Percentiles rank a stretch among this genome's conserved stretches.
Evolutionary conservation across 2,329 filamentous ascomycete genomes (phyloP).

Genomic region (Parastagonospora avenae): DNA sequence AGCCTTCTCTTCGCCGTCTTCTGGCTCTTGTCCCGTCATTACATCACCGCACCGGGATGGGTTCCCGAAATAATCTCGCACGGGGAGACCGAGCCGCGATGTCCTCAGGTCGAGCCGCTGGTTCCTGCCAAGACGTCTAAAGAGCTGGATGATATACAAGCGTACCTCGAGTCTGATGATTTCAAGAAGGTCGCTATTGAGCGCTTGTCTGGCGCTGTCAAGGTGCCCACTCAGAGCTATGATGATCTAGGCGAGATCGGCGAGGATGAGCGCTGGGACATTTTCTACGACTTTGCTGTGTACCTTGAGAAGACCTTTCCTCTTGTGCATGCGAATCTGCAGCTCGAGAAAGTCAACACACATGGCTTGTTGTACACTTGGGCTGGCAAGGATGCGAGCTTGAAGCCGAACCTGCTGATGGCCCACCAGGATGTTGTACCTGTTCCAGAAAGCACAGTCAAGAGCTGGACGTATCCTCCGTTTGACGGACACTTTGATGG

Average conservation of each 20-base stretch:
- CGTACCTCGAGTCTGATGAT: slow-evolving; percentile 30
- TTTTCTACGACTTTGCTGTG: slow-evolving; percentile 60
- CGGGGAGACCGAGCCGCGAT: slow-evolving; percentile 19
- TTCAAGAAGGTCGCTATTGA: slow-evolving; percentile 41
- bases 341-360: slow-evolving; percentile 62
- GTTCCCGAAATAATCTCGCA: slow-evolving; percentile 7
- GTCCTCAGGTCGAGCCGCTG: slow-evolving; percentile 36
- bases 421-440: slow-evolving; percentile 71
- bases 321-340: slow-evolving; percentile 49
- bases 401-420: slow-evolving; percentile 65
- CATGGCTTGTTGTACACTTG: slow-evolving; percentile 65
- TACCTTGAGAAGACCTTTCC: slow-evolving; percentile 40
- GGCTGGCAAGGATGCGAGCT: slow-evolving; percentile 54
- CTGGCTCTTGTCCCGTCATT: slow-evolving; percentile 16
- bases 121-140: slow-evolving; percentile 27
- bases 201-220: slow-evolving; percentile 54
- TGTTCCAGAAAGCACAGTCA: slow-evolving; percentile 54
- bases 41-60: slow-evolving; percentile 21
- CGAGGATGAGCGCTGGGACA: slow-evolving; percentile 63
- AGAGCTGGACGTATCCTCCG: slow-evolving; percentile 65
- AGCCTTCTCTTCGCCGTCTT: slow-evolving; percentile 10
- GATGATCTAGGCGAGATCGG: slow-evolving; percentile 62
- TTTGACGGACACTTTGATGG: slow-evolving; percentile 64
- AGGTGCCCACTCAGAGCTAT: slow-evolving; percentile 61
- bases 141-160: slow-evolving; percentile 35